A percentile compares a stretch with the other conserved stretches of the same genome.
These are phyloP conservation scores for Entomortierella chlamydospora DNA, from an alignment of 192 early-diverging fungal species.

Conservation along the genomic window DNA sequence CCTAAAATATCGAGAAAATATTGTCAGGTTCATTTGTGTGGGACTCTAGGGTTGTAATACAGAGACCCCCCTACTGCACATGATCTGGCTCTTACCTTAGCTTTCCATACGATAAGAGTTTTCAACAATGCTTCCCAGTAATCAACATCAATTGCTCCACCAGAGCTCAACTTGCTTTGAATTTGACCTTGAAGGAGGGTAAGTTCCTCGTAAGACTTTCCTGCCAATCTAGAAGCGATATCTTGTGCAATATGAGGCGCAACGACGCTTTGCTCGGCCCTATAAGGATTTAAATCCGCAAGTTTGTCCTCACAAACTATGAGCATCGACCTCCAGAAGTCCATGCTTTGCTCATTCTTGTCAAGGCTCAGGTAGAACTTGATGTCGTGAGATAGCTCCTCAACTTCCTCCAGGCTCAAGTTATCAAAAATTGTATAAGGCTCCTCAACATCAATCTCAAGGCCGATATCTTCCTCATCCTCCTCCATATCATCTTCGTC, in stretches of 20 bases:
- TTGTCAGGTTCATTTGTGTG: neutral
- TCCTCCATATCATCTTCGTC: slow-evolving; percentile 75
- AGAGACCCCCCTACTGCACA: neutral
- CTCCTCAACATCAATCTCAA: slow-evolving; percentile 91
- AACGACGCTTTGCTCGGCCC: slow-evolving; percentile 54
- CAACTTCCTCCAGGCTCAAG: slow-evolving; percentile 71
- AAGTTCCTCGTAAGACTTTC: slow-evolving; percentile 83
- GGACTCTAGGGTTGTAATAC: neutral
- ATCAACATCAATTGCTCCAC: slow-evolving; percentile 87
- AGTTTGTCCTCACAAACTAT: slow-evolving; percentile 83
- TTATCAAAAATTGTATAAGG: slow-evolving; percentile 86
- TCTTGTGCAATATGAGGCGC: slow-evolving; percentile 65
- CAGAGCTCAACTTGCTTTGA: slow-evolving; percentile 72
- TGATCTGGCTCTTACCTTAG: slow-evolving; percentile 61
- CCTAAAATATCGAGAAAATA: slow-evolving; percentile 24
- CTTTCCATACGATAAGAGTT: slow-evolving; percentile 83
- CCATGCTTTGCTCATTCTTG: slow-evolving; percentile 74
- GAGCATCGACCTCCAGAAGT: slow-evolving; percentile 92
- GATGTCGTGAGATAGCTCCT: slow-evolving; percentile 89
- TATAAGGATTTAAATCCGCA: slow-evolving; percentile 49
- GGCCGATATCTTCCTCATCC: slow-evolving; percentile 62
- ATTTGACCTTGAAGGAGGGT: slow-evolving; percentile 80
- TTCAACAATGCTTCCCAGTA: slow-evolving; percentile 93
- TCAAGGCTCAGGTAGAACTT: slow-evolving; percentile 90
- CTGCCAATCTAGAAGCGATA: slow-evolving; percentile 73